phyloP scores from a whole-genome alignment of 2,329 filamentous ascomycete genomes.

The Curvularia sp. region DNA sequence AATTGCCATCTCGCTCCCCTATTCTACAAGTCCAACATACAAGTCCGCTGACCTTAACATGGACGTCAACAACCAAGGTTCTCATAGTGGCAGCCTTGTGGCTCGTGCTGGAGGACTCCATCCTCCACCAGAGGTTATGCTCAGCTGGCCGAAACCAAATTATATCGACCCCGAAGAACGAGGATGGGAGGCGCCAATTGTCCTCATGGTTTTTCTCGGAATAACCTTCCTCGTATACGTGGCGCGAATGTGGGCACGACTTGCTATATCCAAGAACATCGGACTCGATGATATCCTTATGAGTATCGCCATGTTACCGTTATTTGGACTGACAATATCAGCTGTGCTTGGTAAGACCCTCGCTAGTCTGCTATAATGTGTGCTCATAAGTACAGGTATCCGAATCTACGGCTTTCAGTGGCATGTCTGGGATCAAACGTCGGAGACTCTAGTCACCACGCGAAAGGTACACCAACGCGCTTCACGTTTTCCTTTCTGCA shows the following conservation, averaged over 20 bases:
- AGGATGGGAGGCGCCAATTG: slow-evolving; percentile 54
- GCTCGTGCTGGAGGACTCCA: slow-evolving; percentile 40
- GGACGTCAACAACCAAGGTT: slow-evolving; percentile 9
- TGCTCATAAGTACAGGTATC: slow-evolving; percentile 33
- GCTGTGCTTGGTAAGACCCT: slow-evolving; percentile 35
- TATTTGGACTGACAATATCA: slow-evolving; percentile 43
- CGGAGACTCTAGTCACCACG: slow-evolving; percentile 25
- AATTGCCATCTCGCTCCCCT: background rate
- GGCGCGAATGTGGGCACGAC: slow-evolving; percentile 57
- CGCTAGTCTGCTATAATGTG: too few relatives aligned
- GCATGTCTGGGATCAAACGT: slow-evolving; percentile 47
- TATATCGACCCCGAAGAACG: slow-evolving; percentile 56
- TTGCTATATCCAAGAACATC: slow-evolving; percentile 55
- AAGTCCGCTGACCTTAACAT: slow-evolving; percentile 12
- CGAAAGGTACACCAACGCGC: slow-evolving; percentile 30
- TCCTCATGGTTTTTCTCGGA: slow-evolving; percentile 52
- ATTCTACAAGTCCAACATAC: background rate
- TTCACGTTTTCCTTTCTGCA: background rate
- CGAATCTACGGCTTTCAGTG: slow-evolving; percentile 43
- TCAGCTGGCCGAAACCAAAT: slow-evolving; percentile 58
- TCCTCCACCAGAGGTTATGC: slow-evolving; percentile 53
- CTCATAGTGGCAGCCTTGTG: slow-evolving; percentile 20
- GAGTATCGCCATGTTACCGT: slow-evolving; percentile 52
- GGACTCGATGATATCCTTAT: slow-evolving; percentile 59
- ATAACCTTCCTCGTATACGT: slow-evolving; percentile 53